Conservation (phyloP, 1,284 basidiomycete species). For the Sphaerobolus stellatus region DNA sequence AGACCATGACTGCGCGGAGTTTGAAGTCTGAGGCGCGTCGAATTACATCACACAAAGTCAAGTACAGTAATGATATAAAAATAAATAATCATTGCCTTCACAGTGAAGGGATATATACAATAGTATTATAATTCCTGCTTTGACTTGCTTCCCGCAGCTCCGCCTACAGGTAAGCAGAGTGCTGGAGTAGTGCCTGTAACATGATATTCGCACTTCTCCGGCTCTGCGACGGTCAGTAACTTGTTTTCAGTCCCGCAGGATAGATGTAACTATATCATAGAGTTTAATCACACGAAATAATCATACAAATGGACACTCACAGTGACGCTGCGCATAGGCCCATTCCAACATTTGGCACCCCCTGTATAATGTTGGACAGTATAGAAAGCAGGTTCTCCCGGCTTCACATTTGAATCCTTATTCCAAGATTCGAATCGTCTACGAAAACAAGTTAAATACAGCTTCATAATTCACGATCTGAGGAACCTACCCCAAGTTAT, state of each 20-base stretch:
- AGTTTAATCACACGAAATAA: slow-evolving; percentile 6
- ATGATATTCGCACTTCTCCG: slow-evolving; percentile 97
- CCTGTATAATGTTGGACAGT: slow-evolving; percentile 77
- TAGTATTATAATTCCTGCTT: slow-evolving; percentile 12
- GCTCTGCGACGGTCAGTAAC: slow-evolving; percentile 80
- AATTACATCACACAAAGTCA: too few relatives aligned
- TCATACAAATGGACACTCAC: slow-evolving; percentile 42
- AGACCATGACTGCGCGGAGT: slow-evolving; percentile 52
- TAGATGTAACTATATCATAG: slow-evolving; percentile 61
- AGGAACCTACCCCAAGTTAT: slow-evolving; percentile 78
- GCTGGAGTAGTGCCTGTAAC: slow-evolving; percentile 88
- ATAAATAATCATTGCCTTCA: neutral
- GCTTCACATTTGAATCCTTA: slow-evolving; percentile 47
- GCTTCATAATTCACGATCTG: neutral
- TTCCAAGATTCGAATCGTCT: slow-evolving; percentile 83
- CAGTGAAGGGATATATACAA: neutral
- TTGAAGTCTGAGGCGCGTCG: too few relatives aligned
- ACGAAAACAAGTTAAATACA: slow-evolving; percentile 5
- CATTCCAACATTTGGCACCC: slow-evolving; percentile 96
- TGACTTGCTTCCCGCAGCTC: neutral
- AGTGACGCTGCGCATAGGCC: slow-evolving; percentile 80
- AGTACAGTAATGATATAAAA: neutral
- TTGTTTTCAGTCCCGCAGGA: slow-evolving; percentile 86
- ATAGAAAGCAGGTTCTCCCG: slow-evolving; percentile 75
- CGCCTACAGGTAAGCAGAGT: slow-evolving; percentile 70